Evolutionary conservation across 2,329 filamentous ascomycete species (phyloP).

Genomic region (Pseudogymnoascus sp.): DNA sequence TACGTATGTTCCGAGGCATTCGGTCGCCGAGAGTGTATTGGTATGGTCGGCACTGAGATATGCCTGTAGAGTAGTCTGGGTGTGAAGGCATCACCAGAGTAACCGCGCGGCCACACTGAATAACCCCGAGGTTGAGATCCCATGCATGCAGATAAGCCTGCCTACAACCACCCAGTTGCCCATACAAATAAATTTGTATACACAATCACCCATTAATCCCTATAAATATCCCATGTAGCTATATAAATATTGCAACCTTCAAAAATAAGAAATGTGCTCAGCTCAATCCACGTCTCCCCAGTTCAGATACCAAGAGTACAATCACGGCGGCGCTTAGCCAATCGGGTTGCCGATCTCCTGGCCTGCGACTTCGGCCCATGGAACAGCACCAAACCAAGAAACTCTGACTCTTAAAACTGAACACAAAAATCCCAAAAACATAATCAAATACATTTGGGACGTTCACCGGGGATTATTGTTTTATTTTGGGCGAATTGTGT

Average conservation of each 20-base stretch:
- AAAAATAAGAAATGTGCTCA: neutral
- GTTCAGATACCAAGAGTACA: neutral
- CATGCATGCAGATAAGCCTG: neutral
- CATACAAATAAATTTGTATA: neutral
- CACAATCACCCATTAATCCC: neutral
- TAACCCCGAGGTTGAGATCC: neutral
- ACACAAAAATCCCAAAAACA: neutral
- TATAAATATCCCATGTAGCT: neutral
- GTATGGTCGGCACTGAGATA: neutral
- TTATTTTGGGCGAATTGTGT: neutral
- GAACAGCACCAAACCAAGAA: neutral
- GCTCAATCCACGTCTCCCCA: neutral
- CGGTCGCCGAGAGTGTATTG: neutral
- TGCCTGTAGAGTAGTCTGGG: neutral
- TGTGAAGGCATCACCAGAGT: neutral
- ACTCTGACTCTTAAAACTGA: neutral
- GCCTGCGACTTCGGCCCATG: neutral
- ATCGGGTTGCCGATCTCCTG: conserved; percentile 6
- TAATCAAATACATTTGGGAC: neutral
- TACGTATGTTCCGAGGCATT: neutral
- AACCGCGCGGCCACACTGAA: neutral
- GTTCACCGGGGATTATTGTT: neutral
- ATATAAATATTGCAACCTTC: neutral
- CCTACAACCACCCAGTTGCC: neutral
- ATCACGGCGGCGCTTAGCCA: neutral